Conservation (phyloP, 768 basidiomycete genomes). For the Auricularia cornea region DNA sequence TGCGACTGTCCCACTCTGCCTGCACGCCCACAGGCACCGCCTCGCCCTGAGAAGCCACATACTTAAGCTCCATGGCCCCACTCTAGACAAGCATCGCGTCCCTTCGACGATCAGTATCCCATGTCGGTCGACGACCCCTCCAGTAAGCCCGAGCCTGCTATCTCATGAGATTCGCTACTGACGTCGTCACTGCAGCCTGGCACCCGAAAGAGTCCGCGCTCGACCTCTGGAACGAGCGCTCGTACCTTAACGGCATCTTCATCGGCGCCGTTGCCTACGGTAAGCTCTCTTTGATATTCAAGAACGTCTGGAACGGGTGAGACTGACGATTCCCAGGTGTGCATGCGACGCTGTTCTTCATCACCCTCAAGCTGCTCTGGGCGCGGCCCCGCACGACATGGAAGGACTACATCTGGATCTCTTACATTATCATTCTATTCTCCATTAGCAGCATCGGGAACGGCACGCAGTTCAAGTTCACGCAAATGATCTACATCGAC, state of each 20-base stretch:
- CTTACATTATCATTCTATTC: slow-evolving; percentile 12
- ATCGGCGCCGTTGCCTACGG: background rate
- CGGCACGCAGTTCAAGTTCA: slow-evolving; percentile 18
- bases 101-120: background rate
- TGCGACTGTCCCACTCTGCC: no score
- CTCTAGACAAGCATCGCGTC: no score
- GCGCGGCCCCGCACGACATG: background rate
- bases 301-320: no score
- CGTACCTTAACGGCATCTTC: background rate
- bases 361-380: background rate
- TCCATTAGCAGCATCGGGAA: slow-evolving; percentile 21
- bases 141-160: background rate
- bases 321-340: background rate
- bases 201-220: background rate
- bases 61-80: no score
- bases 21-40: no score
- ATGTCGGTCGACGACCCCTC: background rate
- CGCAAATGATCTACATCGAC: slow-evolving; percentile 22
- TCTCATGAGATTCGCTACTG: no score
- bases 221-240: background rate
- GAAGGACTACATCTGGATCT: background rate
- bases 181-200: background rate
- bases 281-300: background rate
- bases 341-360: background rate
- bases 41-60: no score